These are phyloP conservation scores for Aureobasidium sp. DNA, from an alignment of 2,329 filamentous ascomycete species.

Conservation along the genomic window DNA sequence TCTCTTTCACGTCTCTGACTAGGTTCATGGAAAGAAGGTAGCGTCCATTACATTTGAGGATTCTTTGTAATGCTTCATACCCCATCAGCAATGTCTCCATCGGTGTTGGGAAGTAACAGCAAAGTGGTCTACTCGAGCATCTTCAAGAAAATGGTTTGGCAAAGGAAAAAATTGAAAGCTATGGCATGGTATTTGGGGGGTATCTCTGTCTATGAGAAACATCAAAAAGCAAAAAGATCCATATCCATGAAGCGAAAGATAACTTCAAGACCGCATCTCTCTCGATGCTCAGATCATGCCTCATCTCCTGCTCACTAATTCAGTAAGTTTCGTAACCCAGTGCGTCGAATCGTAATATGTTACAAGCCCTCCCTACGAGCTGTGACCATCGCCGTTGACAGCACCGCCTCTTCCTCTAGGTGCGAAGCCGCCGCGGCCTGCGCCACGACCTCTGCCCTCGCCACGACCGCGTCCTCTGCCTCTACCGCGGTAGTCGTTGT, in stretches of 20 bases:
- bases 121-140: no score
- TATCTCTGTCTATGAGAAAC: background rate
- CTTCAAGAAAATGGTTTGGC: no score
- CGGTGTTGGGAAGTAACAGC: no score
- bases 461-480: slow-evolving; percentile 23
- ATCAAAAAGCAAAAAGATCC: background rate
- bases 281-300: background rate
- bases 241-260: background rate
- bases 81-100: no score
- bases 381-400: background rate
- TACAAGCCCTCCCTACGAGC: background rate
- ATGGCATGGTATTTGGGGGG: background rate
- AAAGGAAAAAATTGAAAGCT: no score
- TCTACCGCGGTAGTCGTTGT: slow-evolving; percentile 35
- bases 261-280: background rate
- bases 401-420: slow-evolving; percentile 18
- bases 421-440: slow-evolving; percentile 7
- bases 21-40: no score
- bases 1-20: no score
- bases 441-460: slow-evolving; percentile 18
- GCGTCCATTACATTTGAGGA: no score
- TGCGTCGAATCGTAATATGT: background rate
- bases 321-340: background rate
- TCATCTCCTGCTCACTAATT: background rate
- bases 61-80: no score